Evolutionary conservation across 805 yeast genomes (phyloP).

Genomic region (Teunomyces kruisii): DNA sequence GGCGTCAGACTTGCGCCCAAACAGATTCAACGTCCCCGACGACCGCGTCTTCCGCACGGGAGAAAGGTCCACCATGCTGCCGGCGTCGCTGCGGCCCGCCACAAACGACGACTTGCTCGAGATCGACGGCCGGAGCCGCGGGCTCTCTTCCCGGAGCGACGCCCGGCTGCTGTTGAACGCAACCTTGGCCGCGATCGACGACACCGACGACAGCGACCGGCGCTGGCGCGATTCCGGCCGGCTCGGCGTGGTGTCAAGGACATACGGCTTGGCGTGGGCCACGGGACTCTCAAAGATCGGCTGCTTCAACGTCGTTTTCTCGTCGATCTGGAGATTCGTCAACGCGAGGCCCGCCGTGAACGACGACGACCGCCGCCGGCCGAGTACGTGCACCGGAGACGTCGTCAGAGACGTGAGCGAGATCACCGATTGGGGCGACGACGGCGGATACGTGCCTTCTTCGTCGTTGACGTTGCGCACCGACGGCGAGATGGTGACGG

Average conservation of each 20-base stretch:
- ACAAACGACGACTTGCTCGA: conserved; percentile 9
- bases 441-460: conserved; percentile 4
- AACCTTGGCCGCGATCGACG: conserved; percentile 28
- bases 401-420: conserved; percentile 7
- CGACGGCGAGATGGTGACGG: conserved; percentile 40
- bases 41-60: conserved; percentile 20
- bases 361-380: conserved; percentile 14
- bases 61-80: conserved; percentile 6
- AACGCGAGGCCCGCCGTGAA: conserved; percentile 5
- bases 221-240: neutral
- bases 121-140: conserved; percentile 13
- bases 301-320: conserved; percentile 1
- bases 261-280: too few species aligned
- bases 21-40: conserved; percentile 11
- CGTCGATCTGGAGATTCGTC: neutral
- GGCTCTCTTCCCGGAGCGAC: conserved; percentile 14
- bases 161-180: conserved; percentile 23
- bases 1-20: neutral
- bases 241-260: too few species aligned
- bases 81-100: conserved; percentile 2
- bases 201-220: conserved; percentile 12
- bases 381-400: conserved; percentile 2
- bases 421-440: conserved; percentile 18
- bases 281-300: neutral
- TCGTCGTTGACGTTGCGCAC: conserved; percentile 11